Conservation (phyloP, 192 early-diverging fungal genomes). For the Spinellus fusiger region DNA sequence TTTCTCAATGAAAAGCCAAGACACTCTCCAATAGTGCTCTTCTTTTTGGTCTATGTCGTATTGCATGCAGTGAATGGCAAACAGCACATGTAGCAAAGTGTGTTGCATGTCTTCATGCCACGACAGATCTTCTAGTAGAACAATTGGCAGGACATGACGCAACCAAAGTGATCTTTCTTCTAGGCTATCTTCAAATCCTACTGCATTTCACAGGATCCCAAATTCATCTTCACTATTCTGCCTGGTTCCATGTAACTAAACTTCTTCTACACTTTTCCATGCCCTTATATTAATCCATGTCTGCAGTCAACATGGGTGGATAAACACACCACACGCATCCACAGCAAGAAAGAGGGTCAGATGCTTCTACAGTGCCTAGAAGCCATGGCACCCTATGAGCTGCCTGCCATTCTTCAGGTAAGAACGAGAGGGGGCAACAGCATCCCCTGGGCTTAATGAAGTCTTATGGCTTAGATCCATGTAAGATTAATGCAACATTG, state of each 20-base stretch:
- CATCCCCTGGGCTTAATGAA: neutral
- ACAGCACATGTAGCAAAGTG: neutral
- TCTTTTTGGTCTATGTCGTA: neutral
- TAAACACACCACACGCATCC: neutral
- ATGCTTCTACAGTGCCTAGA: neutral
- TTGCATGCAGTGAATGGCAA: neutral
- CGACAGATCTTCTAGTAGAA: neutral
- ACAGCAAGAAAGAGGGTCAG: neutral
- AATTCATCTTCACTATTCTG: no score
- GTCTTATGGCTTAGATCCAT: neutral
- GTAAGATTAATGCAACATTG: neutral
- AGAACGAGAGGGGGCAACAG: neutral
- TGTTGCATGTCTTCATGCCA: neutral
- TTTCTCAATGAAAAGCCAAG: neutral
- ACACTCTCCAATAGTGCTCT: neutral
- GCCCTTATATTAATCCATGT: neutral
- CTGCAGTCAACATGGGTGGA: neutral
- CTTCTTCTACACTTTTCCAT: neutral
- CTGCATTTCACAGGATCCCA: no score
- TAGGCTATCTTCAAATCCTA: no score
- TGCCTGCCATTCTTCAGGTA: constrained; percentile 4
- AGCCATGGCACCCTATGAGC: neutral
- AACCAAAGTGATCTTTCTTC: no score
- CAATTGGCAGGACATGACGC: no score
- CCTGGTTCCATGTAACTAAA: neutral